Percentiles rank a stretch among this genome's conserved stretches.
Conservation (phyloP, 1,284 basidiomycete genomes). For the Pulchroboletus neoregius region DNA sequence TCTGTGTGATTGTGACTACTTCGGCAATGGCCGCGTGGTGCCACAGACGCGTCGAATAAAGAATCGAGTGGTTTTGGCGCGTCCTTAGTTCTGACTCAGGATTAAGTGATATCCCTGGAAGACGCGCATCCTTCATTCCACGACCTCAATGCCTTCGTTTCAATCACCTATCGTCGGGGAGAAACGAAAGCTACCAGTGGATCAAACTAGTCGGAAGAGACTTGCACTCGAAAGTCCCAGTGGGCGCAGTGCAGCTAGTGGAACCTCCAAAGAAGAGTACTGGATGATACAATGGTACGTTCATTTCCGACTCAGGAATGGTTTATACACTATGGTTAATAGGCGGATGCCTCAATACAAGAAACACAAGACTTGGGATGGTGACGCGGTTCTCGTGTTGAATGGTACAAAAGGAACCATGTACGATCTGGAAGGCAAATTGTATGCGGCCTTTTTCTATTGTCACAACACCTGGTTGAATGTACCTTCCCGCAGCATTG, state of each 20-base stretch:
- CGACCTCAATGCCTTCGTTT: conserved; percentile 15
- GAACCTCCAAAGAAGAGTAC: conserved; percentile 36
- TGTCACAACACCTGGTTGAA: conserved; percentile 5
- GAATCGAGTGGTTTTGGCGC: conserved; percentile 1
- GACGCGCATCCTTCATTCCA: conserved; percentile 1
- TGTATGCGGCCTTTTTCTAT: conserved; percentile 37
- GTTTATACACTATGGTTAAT: conserved; percentile 5
- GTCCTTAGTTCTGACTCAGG: background rate
- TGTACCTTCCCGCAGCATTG: conserved; percentile 33
- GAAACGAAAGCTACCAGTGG: conserved; percentile 30
- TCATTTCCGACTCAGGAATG: background rate
- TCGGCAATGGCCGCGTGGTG: conserved; percentile 21
- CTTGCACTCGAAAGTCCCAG: conserved; percentile 28
- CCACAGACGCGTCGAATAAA: conserved; percentile 25
- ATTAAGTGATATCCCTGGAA: background rate
- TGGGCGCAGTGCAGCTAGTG: conserved; percentile 11
- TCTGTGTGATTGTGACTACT: too few relatives aligned
- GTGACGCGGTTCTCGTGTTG: conserved; percentile 65
- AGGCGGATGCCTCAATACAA: conserved; percentile 77
- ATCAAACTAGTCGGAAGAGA: conserved; percentile 35
- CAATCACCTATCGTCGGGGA: conserved; percentile 23
- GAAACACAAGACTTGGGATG: conserved; percentile 95
- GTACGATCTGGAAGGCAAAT: conserved; percentile 59
- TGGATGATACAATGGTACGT: conserved; percentile 72
- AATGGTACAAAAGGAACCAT: conserved; percentile 47